Base-by-base conservation (phyloP, 1,284 basidiomycete genomes). In the Ustilago cynodontis region DNA sequence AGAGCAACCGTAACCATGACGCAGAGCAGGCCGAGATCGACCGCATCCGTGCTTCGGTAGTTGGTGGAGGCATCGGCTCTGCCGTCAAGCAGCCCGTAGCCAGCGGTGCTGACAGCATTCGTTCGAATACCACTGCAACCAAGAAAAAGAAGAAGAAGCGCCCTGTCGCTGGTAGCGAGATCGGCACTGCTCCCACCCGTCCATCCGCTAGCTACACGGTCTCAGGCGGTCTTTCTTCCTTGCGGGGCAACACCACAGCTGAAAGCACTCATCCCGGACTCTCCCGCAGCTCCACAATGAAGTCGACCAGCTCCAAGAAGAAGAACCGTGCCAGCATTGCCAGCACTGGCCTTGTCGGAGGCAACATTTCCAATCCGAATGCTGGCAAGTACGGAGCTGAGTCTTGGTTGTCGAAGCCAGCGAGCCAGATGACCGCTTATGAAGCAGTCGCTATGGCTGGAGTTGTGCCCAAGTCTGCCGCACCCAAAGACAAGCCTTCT, bases 131-230 rank as follows among this genome's bases (percentile, higher is more conserved):
- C 20, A 64, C 64, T 24, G 60, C 62, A n/a, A 65, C 55, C 52
- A 81, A 79, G 63, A 82, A 81, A 69, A 78, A 77, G 65, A 79
- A 75, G 62, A 79, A 78, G 65, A 69, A 68, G 61, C 66, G 65
- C 18, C n/a, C 73, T 28, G 57, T 52, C 1, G 75, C 78, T n/a
- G 82, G 80, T 20, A 83, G 82, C 56, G 82, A 83, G 71, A 71
- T 83, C 13, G 82, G 82, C 9, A 83, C 82, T 13, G 66, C 77
- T 13, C 59, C 82, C 8, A 83, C 82, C 16, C 73, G 81, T 14
- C 64, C 72, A 11, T 61, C 77, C 9, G 72, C 68, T 52, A 71
- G 58, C 69, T 59, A 78, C 51, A 66, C 71, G 14, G 55, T 81
- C 28, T 64, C 75, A 26, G 78, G 78, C 28, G 79, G 77, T 29